Base-by-base conservation (phyloP, 2,329 filamentous ascomycete genomes). In the Zymoseptoria crescenta region DNA sequence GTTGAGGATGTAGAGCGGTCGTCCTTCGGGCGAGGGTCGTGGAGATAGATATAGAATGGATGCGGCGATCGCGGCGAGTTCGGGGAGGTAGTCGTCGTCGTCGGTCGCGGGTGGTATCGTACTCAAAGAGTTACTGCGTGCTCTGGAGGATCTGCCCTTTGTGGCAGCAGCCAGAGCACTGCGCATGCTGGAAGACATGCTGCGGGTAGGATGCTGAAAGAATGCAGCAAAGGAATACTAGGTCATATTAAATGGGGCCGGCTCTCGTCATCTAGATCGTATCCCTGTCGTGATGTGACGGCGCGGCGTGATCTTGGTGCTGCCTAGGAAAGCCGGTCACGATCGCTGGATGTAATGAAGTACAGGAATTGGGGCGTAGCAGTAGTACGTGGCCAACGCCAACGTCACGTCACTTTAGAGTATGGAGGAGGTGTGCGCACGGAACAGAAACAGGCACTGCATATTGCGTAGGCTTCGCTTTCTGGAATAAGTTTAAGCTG, bases 31-130 rank as follows among this genome's bases (percentile, higher is more conserved):
- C 7, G 80, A 81, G 16, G 77, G 77, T 2, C 79, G 72, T 1
- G 81, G 81, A 8, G 79, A 80, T 59, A 76, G 78, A 66, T 80
- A 83, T 41, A 83, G 75, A 62, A 83, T 81, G 48, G 77, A 77
- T n/a, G 78, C 74, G 8, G 81, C 80, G 52, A 76, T 72, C 41
- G 73, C 73, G 41, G 80, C 80, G 52, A 83, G 75, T 48, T 74
- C 70, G 2, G 70, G 71, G 20, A 77, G 74, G 65, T 81, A 83
- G 56, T 80, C 77, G 59, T 74, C 71, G 59, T 74, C 78, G 62
- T 72, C 70, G 55, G 68, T 73, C 20, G 73, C 74, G 55, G 77
- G 80, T 59, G 78, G 76, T 10, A 80, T 74, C 21, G 78, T 74
- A 58, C 72, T 76, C 52, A 81, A 74, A 52, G 78, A 80, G 54